Evolutionary conservation across 2,329 filamentous ascomycete genomes (phyloP).

Genomic region (Alternaria gaisen): DNA sequence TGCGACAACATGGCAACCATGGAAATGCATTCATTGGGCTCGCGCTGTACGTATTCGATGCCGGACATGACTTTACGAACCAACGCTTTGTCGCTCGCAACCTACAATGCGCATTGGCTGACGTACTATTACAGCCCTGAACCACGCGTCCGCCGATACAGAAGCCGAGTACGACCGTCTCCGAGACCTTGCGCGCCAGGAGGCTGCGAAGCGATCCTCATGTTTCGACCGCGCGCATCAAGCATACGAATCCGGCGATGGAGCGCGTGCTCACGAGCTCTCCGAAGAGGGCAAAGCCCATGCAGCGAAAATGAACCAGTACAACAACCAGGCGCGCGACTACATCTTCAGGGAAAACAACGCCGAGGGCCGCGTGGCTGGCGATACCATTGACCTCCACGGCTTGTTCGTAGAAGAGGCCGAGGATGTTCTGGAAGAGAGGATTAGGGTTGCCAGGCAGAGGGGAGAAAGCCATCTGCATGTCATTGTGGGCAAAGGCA

Average conservation of each 20-base stretch:
- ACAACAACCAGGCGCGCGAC: constrained; percentile 90
- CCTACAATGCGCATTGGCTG: not conserved
- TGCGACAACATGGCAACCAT: constrained; percentile 39
- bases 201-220: constrained; percentile 78
- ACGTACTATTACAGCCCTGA: constrained; percentile 38
- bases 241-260: constrained; percentile 85
- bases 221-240: constrained; percentile 76
- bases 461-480: constrained; percentile 84
- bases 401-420: constrained; percentile 96
- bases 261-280: constrained; percentile 81
- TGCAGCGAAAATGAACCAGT: constrained; percentile 82
- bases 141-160: constrained; percentile 44
- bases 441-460: constrained; percentile 79
- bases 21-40: constrained; percentile 49
- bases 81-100: not conserved
- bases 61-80: not conserved
- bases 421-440: constrained; percentile 84
- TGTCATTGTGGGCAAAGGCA: constrained; percentile 95
- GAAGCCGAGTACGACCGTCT: constrained; percentile 94
- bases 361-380: constrained; percentile 73
- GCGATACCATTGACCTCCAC: constrained; percentile 91
- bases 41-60: constrained; percentile 40
- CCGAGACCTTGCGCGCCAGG: constrained; percentile 80
- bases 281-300: constrained; percentile 87
- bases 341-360: constrained; percentile 98